phyloP scores from a whole-genome alignment of 331 rosid genomes.

The Rosa hybrid region DNA sequence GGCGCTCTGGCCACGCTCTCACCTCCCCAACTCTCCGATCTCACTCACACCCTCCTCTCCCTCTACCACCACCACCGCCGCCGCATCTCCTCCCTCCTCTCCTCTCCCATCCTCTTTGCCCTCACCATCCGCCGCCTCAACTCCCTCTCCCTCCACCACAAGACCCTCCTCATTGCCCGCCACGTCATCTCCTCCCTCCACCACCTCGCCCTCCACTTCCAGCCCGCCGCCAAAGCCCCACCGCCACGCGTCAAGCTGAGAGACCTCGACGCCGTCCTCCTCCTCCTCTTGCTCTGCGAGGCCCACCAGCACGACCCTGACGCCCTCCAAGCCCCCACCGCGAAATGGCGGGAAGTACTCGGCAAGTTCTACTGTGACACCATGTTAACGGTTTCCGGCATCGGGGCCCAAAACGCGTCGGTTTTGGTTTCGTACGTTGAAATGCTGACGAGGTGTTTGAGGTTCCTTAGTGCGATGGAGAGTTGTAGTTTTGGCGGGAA shows the following conservation, averaged over 20 bases:
- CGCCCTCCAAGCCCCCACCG: constrained; percentile 42
- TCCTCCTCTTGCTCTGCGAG: constrained; percentile 79
- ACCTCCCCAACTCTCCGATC: constrained; percentile 58
- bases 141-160: constrained; percentile 60
- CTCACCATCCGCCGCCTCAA: constrained; percentile 69
- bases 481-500: constrained; percentile 31
- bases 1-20: constrained; percentile 71
- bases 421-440: constrained; percentile 59
- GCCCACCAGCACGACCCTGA: constrained; percentile 60
- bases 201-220: constrained; percentile 58
- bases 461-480: constrained; percentile 41
- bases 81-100: constrained; percentile 69
- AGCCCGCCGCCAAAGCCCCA: background rate
- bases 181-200: constrained; percentile 73
- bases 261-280: constrained; percentile 63
- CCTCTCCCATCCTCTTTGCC: constrained; percentile 66
- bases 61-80: constrained; percentile 48
- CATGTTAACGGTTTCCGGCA: constrained; percentile 43
- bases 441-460: constrained; percentile 56
- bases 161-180: constrained; percentile 67
- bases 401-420: constrained; percentile 38
- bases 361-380: constrained; percentile 22
- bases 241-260: constrained; percentile 36
- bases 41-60: constrained; percentile 57
- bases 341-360: constrained; percentile 54